Base-by-base conservation (phyloP, 2,329 filamentous ascomycete genomes). In the Sarocladiaceae sp. region DNA sequence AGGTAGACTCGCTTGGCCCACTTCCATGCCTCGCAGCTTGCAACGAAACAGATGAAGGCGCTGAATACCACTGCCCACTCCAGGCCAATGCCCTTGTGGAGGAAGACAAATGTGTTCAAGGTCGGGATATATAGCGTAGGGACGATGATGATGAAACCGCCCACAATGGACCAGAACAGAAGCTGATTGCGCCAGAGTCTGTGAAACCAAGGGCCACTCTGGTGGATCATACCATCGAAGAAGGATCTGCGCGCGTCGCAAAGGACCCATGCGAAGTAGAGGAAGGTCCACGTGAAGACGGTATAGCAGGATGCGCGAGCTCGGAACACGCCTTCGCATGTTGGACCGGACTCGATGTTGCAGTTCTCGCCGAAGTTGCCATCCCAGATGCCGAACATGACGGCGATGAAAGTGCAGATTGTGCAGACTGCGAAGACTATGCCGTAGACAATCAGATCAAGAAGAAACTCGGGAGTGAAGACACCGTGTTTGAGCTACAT, bases 191-290 rank as follows among this genome's bases (percentile, higher is more conserved):
- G 63, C 77, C 77, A 81, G 6, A 81, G 58, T 10, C 83, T 77
- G 42, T 68, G 57, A 50, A 79, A 57, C 82, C 83, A 86, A 51
- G 81, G 56, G 6, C 52, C 55, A 70, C 58, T 74, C 57, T 79
- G 76, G 54, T 68, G 68, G 57, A 77, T 76, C 15, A 76, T 76
- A 39, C 72, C 71, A 55, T 78, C 74, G 73, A 88, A 87, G 70
- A 88, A 83, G 5, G 79, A 83, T 20, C 82, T 78, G 12, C 84
- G 80, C 62, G 82, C 75, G 58, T 86, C 75, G 51, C 86, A 76
- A 66, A 87, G 80, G 60, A 87, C 83, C 85, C 85, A 88, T 0
- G 84, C 84, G 35, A 86, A 75, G 69, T 88, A 80, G 10, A 87
- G 72, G 4, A 84, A 83, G 54, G 80, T 82, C 83, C 84, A 88